Conservation (phyloP, 305 asterid genomes). For the Solanum hybrid region DNA sequence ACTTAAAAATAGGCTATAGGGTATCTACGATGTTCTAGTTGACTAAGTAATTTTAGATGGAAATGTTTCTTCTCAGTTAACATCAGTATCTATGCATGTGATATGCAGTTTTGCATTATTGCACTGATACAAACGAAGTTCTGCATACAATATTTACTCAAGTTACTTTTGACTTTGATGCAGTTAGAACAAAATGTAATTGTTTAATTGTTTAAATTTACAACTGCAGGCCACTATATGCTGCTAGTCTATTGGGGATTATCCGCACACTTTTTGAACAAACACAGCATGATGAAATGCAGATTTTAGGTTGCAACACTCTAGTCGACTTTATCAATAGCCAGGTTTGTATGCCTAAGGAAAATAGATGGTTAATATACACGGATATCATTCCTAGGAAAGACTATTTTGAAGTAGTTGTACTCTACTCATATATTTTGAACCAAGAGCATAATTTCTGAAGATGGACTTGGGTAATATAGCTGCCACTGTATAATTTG, state of each 20-base stretch:
- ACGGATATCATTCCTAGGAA: background rate
- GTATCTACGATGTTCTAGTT: background rate
- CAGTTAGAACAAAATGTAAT: background rate
- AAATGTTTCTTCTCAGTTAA: background rate
- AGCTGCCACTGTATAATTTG: background rate
- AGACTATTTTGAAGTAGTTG: background rate
- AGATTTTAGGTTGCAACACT: slow-evolving; percentile 32
- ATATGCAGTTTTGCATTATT: background rate
- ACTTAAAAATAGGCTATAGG: background rate
- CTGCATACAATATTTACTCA: background rate
- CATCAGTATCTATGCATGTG: background rate
- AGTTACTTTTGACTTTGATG: background rate
- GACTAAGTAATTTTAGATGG: background rate
- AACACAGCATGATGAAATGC: slow-evolving; percentile 36
- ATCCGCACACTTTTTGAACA: slow-evolving; percentile 37
- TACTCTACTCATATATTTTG: background rate
- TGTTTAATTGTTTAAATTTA: background rate
- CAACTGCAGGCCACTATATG: slow-evolving; percentile 45
- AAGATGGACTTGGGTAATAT: background rate
- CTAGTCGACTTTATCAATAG: slow-evolving; percentile 35
- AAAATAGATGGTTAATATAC: background rate
- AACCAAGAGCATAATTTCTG: background rate
- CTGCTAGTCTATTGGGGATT: slow-evolving; percentile 39
- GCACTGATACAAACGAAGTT: background rate
- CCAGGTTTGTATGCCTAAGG: slow-evolving; percentile 25